Conservation (phyloP, 1,284 basidiomycete genomes). For the Ustilago curta region DNA sequence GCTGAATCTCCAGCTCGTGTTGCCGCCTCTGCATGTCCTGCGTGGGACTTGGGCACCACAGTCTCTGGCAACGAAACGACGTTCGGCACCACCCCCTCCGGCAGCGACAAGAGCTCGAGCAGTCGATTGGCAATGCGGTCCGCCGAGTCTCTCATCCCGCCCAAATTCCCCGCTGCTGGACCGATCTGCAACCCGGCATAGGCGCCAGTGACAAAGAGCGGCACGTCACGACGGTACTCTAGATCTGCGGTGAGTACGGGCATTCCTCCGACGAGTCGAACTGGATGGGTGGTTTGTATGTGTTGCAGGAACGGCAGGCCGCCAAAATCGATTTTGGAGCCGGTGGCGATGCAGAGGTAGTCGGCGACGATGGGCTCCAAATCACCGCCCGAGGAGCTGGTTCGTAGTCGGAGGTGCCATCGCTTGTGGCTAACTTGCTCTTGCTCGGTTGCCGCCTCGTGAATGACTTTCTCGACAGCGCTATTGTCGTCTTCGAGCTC, state of each 20-base stretch:
- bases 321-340: conserved; percentile 54
- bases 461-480: neutral
- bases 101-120: conserved; percentile 27
- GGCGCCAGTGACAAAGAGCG: conserved; percentile 68
- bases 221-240: conserved; percentile 61
- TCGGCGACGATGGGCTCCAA: conserved; percentile 17
- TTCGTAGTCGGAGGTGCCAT: conserved; percentile 46
- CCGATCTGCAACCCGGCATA: conserved; percentile 66
- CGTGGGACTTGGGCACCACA: conserved; percentile 3
- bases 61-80: conserved; percentile 15
- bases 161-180: conserved; percentile 69
- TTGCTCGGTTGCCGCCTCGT: neutral
- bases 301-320: conserved; percentile 57
- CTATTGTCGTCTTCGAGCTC: neutral
- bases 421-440: conserved; percentile 1
- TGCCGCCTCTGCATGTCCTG: neutral
- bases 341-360: conserved; percentile 67
- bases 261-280: conserved; percentile 62
- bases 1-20: neutral
- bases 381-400: conserved; percentile 7
- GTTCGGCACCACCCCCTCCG: conserved; percentile 16
- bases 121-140: conserved; percentile 68
- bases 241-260: conserved; percentile 67
- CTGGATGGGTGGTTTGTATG: conserved; percentile 46
- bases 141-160: conserved; percentile 69